phyloP scores from a whole-genome alignment of 352 stramenopile species.

The Globisporangium perplexum region DNA sequence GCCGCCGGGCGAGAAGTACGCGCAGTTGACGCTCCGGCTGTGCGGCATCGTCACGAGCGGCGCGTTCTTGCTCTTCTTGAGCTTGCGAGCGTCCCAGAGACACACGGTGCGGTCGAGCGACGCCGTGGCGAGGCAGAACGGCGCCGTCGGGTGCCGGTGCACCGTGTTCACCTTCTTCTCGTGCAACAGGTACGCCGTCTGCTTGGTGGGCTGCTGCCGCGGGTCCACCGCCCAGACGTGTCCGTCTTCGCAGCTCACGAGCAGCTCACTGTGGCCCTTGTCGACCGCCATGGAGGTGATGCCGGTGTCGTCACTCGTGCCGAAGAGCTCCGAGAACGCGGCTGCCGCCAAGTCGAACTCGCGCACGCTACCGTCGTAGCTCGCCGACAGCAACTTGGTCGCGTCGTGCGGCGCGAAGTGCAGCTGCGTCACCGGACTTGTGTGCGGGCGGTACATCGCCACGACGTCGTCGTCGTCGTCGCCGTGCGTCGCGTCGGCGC shows the following conservation, averaged over 20 bases:
- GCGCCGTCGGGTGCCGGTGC: constrained; percentile 48
- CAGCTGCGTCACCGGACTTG: constrained; percentile 53
- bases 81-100: constrained; percentile 72
- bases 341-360: constrained; percentile 63
- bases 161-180: constrained; percentile 88
- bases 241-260: constrained; percentile 64
- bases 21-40: constrained; percentile 78
- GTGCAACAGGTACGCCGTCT: constrained; percentile 43
- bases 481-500: constrained; percentile 16
- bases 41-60: constrained; percentile 61
- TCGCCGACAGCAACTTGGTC: constrained; percentile 57
- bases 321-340: constrained; percentile 52
- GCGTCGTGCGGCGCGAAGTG: constrained; percentile 41
- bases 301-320: constrained; percentile 27
- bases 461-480: constrained; percentile 24
- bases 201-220: constrained; percentile 22
- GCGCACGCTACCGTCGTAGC: constrained; percentile 63
- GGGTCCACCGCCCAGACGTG: constrained; percentile 48
- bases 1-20: constrained; percentile 77
- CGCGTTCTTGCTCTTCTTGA: constrained; percentile 32
- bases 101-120: constrained; percentile 78
- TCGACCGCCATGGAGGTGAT: constrained; percentile 55
- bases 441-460: constrained; percentile 65
- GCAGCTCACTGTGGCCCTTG: constrained; percentile 13
- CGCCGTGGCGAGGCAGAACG: constrained; percentile 67